A percentile compares a stretch with the other conserved stretches of the same genome.
Conservation (phyloP, 306 rosid genomes). For the Vicia sativa region DNA sequence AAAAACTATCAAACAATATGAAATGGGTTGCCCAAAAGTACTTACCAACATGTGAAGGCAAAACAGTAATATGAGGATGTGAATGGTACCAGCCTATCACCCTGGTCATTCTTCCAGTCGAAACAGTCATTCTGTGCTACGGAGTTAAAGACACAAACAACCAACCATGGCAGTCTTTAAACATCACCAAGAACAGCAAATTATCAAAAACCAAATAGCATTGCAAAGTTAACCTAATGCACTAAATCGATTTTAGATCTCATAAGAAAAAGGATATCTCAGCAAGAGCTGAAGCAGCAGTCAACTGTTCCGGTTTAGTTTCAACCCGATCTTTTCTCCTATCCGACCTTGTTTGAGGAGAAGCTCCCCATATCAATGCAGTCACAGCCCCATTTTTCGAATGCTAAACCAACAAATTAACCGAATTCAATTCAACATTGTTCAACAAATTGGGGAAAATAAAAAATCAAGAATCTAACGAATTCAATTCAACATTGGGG, state of each 20-base stretch:
- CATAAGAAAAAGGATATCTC: constrained; percentile 68
- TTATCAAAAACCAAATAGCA: not conserved
- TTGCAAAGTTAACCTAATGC: not conserved
- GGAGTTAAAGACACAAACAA: constrained; percentile 59
- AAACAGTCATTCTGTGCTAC: constrained; percentile 68
- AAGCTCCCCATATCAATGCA: constrained; percentile 97
- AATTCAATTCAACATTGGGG: too few species aligned
- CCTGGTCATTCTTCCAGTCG: constrained; percentile 81
- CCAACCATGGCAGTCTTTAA: constrained; percentile 7
- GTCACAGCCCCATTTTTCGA: constrained; percentile 73
- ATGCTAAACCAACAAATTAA: constrained; percentile 38
- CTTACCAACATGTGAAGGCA: constrained; percentile 97
- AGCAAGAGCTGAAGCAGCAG: constrained; percentile 95
- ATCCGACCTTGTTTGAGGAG: constrained; percentile 96
- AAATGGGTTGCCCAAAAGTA: constrained; percentile 2
- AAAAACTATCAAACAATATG: not conserved
- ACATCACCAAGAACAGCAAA: not conserved
- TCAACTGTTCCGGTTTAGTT: constrained; percentile 94
- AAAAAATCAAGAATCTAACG: constrained; percentile 2
- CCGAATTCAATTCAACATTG: constrained; percentile 2
- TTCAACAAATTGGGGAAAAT: not conserved
- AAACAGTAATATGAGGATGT: constrained; percentile 98
- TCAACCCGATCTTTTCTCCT: constrained; percentile 95
- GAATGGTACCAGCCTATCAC: constrained; percentile 99
- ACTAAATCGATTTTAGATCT: not conserved